Evolutionary conservation across 176 grass and related monocot genomes (phyloP), one percentile per base, ranked within the genome.

Genomic region (Saccharum spontaneum): DNA sequence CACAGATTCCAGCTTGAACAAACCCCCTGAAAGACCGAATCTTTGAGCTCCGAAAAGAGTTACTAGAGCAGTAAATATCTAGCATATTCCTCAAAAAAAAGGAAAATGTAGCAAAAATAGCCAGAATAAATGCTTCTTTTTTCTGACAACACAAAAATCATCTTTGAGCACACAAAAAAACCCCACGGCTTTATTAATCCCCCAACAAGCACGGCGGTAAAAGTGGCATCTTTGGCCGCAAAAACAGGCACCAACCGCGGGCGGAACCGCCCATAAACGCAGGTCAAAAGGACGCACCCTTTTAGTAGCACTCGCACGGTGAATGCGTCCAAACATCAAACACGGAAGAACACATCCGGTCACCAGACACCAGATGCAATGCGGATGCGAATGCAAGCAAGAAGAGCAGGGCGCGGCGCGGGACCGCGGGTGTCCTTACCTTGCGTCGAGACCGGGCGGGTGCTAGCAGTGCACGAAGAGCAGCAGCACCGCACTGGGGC

Each of bases 171-270:
- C 14, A 50, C 15, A 16, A 14, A 15, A 45, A 46, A 46, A 46
- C 4, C 3, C 14, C 46, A 49, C 4, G 45, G 45, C 45, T 49
- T 5, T 49, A 49, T 49, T 0, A 49, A 49, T 16, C 46, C 46
- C 59, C 17, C 38, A 84, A 54, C 38, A 84, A 54, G 50, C 20
- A 90, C 73, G 40, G 69, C 57, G 24, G 69, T 76, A 76, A 80
- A 87, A 84, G 75, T 3, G 30, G 10, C 69, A 15, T 16, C 48
- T 44, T 69, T 74, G 68, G 28, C 15, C 84, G 75, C 74, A 61
- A 22, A 87, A 79, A 39, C 80, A 64, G 12, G 46, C 46, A 86
- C 69, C 84, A 22, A 83, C 26, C 88, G 8, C 41, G 4, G 22
- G 24, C 43, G 16, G 36, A 62, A 50, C 64, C 17, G 1, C 17